A percentile compares a stretch with the other conserved stretches of the same genome.
Conservation (phyloP, 148 eudicot species). For the Rhododendron mucronatum region DNA sequence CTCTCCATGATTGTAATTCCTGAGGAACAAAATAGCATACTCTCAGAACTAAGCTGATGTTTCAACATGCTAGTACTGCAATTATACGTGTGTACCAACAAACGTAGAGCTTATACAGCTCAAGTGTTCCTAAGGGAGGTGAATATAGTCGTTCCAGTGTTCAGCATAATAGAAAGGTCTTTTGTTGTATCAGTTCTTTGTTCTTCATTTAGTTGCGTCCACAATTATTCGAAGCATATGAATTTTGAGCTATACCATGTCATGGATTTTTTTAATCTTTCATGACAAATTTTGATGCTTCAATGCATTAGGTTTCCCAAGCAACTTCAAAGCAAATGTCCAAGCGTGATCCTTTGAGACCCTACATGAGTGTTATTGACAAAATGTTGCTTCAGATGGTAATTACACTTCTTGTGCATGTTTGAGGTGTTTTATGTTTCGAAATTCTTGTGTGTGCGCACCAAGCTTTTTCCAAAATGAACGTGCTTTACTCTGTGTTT, state of each 20-base stretch:
- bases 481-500: not conserved
- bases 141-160: not conserved
- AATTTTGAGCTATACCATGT: not conserved
- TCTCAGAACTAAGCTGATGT: not conserved
- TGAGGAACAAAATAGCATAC: not conserved
- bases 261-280: not conserved
- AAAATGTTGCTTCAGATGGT: constrained; percentile 85
- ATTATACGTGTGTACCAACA: not conserved
- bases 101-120: not conserved
- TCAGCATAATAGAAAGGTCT: not conserved
- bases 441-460: not conserved
- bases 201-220: not conserved
- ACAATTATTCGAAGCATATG: not conserved
- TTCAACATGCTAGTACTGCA: not conserved
- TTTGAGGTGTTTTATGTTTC: not conserved
- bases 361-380: constrained; percentile 82
- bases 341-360: constrained; percentile 88
- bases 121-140: not conserved
- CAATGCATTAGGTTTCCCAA: constrained; percentile 73
- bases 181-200: not conserved
- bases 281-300: not conserved
- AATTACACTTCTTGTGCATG: constrained; percentile 14
- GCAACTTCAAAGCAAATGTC: constrained; percentile 98
- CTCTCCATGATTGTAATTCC: not conserved
- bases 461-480: not conserved